These are phyloP conservation scores for Chlamydomonas asymmetrica DNA, from an alignment of 139 green algal species.

Conservation along the genomic window DNA sequence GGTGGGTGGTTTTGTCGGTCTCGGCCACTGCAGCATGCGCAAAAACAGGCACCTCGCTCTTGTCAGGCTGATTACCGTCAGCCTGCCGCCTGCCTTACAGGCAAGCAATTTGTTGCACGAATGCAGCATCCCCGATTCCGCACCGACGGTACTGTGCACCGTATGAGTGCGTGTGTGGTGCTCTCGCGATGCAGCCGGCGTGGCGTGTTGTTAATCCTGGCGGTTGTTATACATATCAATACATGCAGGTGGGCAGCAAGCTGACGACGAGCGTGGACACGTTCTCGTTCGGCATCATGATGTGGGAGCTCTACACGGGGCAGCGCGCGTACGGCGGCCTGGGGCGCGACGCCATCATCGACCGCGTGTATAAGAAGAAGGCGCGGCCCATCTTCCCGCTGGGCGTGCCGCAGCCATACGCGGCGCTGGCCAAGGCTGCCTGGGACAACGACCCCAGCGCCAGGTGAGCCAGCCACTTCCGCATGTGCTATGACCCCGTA, in stretches of 20 bases:
- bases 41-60: too few species aligned
- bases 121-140: too few species aligned
- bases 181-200: not conserved
- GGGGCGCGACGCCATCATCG: slow-evolving; percentile 59
- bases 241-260: slow-evolving; percentile 54
- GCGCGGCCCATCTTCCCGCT: slow-evolving; percentile 53
- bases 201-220: not conserved
- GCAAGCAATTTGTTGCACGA: not conserved
- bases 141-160: not conserved
- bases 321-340: slow-evolving; percentile 60
- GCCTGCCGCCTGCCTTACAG: not conserved
- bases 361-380: slow-evolving; percentile 64
- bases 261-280: slow-evolving; percentile 64
- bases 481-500: not conserved
- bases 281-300: slow-evolving; percentile 58
- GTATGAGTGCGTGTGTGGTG: too few species aligned
- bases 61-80: too few species aligned
- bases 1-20: too few species aligned
- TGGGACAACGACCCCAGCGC: slow-evolving; percentile 54
- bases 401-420: slow-evolving; percentile 54
- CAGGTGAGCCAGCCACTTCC: not conserved
- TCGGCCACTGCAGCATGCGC: too few species aligned
- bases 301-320: slow-evolving; percentile 69
- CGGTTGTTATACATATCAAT: too few species aligned
- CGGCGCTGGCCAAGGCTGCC: slow-evolving; percentile 50